Conservation (phyloP, 768 basidiomycete genomes). For the Phanerochaete sordida region DNA sequence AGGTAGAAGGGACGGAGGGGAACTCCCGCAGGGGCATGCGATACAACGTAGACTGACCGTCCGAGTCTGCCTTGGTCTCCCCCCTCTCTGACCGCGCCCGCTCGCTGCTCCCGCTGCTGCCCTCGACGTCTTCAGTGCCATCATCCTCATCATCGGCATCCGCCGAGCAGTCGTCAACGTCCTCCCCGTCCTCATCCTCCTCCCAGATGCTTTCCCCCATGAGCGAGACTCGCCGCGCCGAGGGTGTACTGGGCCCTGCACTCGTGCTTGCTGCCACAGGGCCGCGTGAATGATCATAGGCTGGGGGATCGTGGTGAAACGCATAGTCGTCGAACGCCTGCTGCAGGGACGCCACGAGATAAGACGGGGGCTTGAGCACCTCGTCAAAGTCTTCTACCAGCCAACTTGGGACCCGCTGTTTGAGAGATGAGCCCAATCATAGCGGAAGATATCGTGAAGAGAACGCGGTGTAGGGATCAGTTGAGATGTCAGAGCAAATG, state of each 20-base stretch:
- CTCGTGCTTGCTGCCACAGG: constrained; percentile 1
- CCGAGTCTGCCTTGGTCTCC: not conserved
- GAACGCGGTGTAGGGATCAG: not conserved
- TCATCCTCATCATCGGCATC: constrained; percentile 12
- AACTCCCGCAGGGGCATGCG: not conserved
- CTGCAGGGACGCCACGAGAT: constrained; percentile 10
- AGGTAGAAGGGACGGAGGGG: constrained; percentile 5
- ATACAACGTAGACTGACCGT: not conserved
- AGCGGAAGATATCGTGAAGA: not conserved
- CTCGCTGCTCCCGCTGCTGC: not conserved
- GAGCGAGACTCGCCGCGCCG: not conserved
- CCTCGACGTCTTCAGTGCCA: not conserved
- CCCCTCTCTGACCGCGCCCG: not conserved
- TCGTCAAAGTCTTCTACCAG: constrained; percentile 19
- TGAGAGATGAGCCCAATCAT: not conserved
- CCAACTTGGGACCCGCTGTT: constrained; percentile 18
- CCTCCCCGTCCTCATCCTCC: constrained; percentile 14
- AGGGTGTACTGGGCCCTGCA: not conserved
- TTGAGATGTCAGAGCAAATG: not conserved
- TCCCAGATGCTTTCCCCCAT: constrained; percentile 13
- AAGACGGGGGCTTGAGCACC: constrained; percentile 7
- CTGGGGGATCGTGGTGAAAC: constrained; percentile 10
- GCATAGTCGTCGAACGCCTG: constrained; percentile 10
- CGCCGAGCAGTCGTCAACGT: constrained; percentile 4
- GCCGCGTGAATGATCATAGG: constrained; percentile 15